Conservation (phyloP, 257 asterid species). For the Solanum ahanhuiri region DNA sequence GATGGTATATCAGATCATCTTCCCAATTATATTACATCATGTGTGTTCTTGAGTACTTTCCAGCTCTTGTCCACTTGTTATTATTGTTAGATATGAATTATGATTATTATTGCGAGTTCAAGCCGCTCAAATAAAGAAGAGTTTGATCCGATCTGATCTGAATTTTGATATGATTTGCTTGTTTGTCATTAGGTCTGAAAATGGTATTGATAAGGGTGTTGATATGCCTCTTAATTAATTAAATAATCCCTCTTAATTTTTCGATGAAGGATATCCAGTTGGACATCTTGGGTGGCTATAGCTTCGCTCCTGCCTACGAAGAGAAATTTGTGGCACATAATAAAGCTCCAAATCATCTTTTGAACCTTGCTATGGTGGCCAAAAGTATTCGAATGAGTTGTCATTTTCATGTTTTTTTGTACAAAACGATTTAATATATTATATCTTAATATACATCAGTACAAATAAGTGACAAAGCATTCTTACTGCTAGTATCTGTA, state of each 20-base stretch:
- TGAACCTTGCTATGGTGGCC: neutral
- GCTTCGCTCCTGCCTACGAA: neutral
- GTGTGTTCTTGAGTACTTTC: neutral
- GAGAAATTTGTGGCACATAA: neutral
- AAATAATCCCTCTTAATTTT: neutral
- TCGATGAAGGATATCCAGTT: accelerated
- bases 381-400: neutral
- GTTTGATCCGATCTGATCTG: neutral
- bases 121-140: neutral
- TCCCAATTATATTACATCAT: neutral
- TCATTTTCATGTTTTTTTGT: neutral
- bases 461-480: too few relatives aligned
- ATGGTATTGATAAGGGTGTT: neutral
- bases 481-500: neutral
- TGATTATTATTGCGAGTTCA: neutral
- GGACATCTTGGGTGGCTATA: accelerated
- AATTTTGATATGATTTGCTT: neutral
- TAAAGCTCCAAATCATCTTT: neutral
- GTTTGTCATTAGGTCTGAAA: neutral
- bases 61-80: neutral
- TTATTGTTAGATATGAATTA: neutral
- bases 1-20: neutral
- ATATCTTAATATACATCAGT: too few relatives aligned
- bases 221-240: neutral
- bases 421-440: neutral